These are phyloP conservation scores for Lanmaoa pseudosensibilis DNA, from an alignment of 768 basidiomycete species.

Conservation along the genomic window DNA sequence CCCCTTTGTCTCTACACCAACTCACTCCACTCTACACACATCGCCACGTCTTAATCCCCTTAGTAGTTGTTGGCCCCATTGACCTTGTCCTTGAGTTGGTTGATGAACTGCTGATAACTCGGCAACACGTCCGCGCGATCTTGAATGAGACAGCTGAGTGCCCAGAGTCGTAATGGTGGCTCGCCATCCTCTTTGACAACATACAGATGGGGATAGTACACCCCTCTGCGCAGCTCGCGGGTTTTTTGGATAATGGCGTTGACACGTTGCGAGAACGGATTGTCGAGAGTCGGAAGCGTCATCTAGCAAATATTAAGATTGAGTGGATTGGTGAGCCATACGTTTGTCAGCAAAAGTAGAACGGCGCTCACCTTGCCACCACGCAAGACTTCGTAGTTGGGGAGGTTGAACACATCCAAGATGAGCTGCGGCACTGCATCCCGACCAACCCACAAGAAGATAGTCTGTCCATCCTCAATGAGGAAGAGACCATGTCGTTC, in stretches of 20 bases:
- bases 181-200: slow-evolving; percentile 98
- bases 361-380: slow-evolving; percentile 77
- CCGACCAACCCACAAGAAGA: slow-evolving; percentile 98
- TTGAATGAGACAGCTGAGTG: slow-evolving; percentile 89
- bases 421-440: slow-evolving; percentile 96
- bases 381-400: slow-evolving; percentile 82
- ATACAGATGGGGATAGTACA: slow-evolving; percentile 92
- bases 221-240: slow-evolving; percentile 88
- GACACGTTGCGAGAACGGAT: slow-evolving; percentile 92
- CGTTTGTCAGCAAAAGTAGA: neutral
- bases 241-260: slow-evolving; percentile 94
- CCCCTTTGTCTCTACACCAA: neutral
- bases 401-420: slow-evolving; percentile 90
- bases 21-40: neutral
- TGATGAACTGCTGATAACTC: slow-evolving; percentile 94
- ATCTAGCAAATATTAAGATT: slow-evolving; percentile 45
- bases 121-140: slow-evolving; percentile 93
- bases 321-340: neutral
- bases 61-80: slow-evolving; percentile 37
- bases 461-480: slow-evolving; percentile 96
- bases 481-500: slow-evolving; percentile 95
- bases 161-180: slow-evolving; percentile 92
- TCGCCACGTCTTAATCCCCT: neutral
- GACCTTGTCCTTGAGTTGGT: slow-evolving; percentile 83
- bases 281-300: slow-evolving; percentile 88